phyloP scores from a whole-genome alignment of 2,329 filamentous ascomycete genomes.

The Epichloe sp. region DNA sequence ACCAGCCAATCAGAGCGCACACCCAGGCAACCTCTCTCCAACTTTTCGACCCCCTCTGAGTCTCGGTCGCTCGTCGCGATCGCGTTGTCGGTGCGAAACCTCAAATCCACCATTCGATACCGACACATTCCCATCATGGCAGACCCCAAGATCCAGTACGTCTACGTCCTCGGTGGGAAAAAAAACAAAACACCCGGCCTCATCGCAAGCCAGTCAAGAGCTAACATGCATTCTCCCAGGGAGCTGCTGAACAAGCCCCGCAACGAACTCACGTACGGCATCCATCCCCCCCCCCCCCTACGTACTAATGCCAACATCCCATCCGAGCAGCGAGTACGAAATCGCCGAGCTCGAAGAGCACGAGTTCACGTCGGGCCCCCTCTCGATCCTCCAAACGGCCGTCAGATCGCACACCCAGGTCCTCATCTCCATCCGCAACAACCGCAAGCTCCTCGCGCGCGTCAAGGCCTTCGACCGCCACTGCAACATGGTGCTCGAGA shows the following conservation, averaged over 20 bases:
- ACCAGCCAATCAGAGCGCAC: slow-evolving; percentile 16
- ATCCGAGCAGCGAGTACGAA: slow-evolving; percentile 65
- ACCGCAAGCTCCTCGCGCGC: slow-evolving; percentile 90
- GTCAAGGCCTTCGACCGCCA: slow-evolving; percentile 98
- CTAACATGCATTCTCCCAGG: slow-evolving; percentile 35
- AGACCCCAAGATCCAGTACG: slow-evolving; percentile 61
- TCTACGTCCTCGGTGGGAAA: slow-evolving; percentile 18
- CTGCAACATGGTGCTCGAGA: slow-evolving; percentile 98
- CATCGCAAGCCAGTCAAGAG: not conserved
- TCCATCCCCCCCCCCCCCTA: slow-evolving; percentile 1
- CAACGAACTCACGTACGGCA: slow-evolving; percentile 74
- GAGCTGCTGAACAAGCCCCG: slow-evolving; percentile 83
- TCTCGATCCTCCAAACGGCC: slow-evolving; percentile 93
- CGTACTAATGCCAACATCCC: not conserved
- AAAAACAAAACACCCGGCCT: too few species aligned
- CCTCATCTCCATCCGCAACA: slow-evolving; percentile 94
- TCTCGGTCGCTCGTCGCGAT: slow-evolving; percentile 20
- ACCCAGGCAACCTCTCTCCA: slow-evolving; percentile 16
- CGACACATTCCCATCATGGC: slow-evolving; percentile 33
- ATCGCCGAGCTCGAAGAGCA: slow-evolving; percentile 56
- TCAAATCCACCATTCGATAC: slow-evolving; percentile 8
- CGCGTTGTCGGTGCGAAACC: slow-evolving; percentile 5
- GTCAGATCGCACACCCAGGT: slow-evolving; percentile 92
- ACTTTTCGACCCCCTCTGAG: slow-evolving; percentile 14
- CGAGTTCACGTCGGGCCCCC: slow-evolving; percentile 38